Conservation (phyloP, 2,329 filamentous ascomycete genomes). For the Trichoderma afroharzianum region DNA sequence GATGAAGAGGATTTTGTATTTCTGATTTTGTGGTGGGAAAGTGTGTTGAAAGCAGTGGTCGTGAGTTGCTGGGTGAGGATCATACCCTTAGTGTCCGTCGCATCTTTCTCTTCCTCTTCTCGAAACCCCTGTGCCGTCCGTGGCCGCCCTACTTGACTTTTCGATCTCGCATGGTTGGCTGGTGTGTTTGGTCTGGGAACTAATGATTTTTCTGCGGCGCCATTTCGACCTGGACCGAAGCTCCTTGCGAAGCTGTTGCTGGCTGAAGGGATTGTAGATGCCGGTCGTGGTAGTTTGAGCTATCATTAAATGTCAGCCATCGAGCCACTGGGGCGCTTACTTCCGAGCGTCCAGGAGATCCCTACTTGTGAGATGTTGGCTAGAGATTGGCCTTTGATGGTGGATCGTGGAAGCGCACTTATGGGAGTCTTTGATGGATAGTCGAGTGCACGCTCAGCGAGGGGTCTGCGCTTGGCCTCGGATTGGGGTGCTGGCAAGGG, state of each 20-base stretch:
- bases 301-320: slow-evolving; percentile 19
- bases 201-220: slow-evolving; percentile 46
- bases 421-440: slow-evolving; percentile 39
- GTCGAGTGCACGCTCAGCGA: slow-evolving; percentile 54
- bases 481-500: slow-evolving; percentile 46
- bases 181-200: slow-evolving; percentile 48
- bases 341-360: background rate
- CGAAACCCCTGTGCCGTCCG: slow-evolving; percentile 40
- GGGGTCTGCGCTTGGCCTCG: slow-evolving; percentile 58
- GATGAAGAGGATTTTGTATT: slow-evolving; percentile 27
- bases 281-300: slow-evolving; percentile 40
- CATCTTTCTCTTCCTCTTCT: slow-evolving; percentile 38
- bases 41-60: slow-evolving; percentile 17
- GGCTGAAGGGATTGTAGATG: slow-evolving; percentile 32
- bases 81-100: slow-evolving; percentile 36
- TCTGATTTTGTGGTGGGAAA: slow-evolving; percentile 27
- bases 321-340: background rate
- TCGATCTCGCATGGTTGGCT: slow-evolving; percentile 44
- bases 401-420: slow-evolving; percentile 39
- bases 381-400: slow-evolving; percentile 45
- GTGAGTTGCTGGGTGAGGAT: slow-evolving; percentile 15
- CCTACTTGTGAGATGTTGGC: slow-evolving; percentile 31
- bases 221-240: slow-evolving; percentile 52
- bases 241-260: slow-evolving; percentile 55
- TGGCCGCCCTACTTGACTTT: slow-evolving; percentile 37